Base-by-base conservation (phyloP, 495 filamentous ascomycete species). In the Sordaria brevicollis region DNA sequence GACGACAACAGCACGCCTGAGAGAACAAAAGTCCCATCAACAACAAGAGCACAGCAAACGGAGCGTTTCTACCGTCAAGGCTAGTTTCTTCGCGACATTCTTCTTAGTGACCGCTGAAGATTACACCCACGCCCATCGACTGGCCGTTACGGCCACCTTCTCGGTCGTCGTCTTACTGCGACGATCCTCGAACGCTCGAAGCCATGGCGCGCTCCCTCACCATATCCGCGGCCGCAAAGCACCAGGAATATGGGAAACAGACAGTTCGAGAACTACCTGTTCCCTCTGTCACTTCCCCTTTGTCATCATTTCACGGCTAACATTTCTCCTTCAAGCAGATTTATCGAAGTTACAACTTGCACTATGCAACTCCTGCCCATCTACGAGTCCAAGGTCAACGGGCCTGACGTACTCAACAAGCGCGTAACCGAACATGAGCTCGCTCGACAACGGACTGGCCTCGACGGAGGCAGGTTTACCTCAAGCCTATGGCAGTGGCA, bases 91-190 rank as follows among this genome's bases (percentile, higher is more conserved):
- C 11, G 7, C 21, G 11, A 57, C 2, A 29, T 15, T 10, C 2
- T 11, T 29, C 5, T 29, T 5, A 5, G 1, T 57, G 49, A 31
- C 13, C 3, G 11, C 49, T 25, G 49, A 6, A 7, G 49, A 8
- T 57, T 57, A 21, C 2, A 57, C 11, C 0, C 21, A 31, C 49
- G 25, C 13, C 49, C 5, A 29, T 21, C 25, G 15, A 1, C 5
- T 31, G 11, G 4, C 49, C 11, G 49, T 1, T 5, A 29, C 2
- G 2, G 5, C 21, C 13, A 31, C 2, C 49, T 7, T 1, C 43
- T 0, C 2, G 2, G 5, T 11, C 13, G 15, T 1, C 49, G 3
- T 1, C 43, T 0, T 4, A 6, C 0, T 4, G 2, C 4, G 21
- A 54, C 37, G 43, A 54, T 7, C 0, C 49, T 29, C 21, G 49